Evolutionary conservation across 2,329 filamentous ascomycete species (phyloP).

Genomic region (Penicillium nordicum): DNA sequence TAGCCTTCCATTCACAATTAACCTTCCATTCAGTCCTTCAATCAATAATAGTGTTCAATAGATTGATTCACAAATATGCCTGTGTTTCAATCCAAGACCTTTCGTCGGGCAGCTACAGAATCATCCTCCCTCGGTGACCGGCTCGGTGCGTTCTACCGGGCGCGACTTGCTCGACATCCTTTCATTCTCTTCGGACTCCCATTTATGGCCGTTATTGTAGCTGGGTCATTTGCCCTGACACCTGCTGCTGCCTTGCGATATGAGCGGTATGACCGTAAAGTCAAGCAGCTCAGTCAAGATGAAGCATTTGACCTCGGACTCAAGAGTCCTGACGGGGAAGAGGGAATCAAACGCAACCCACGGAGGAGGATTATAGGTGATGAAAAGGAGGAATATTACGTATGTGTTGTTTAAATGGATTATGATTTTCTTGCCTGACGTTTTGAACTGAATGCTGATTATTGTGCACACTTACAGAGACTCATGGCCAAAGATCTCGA

Average conservation of each 20-base stretch:
- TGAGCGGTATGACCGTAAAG: conserved; percentile 86
- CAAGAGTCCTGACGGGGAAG: conserved; percentile 65
- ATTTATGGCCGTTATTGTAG: conserved; percentile 85
- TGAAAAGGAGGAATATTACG: conserved; percentile 49
- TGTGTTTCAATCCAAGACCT: conserved; percentile 67
- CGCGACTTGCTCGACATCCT: conserved; percentile 70
- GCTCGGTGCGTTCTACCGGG: conserved; percentile 73
- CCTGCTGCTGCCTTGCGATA: conserved; percentile 92
- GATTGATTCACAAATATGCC: conserved; percentile 47
- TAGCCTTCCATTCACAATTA: background rate
- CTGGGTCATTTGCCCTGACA: conserved; percentile 88
- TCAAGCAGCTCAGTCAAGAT: conserved; percentile 77
- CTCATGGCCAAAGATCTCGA: conserved; percentile 87
- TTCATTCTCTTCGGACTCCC: conserved; percentile 93
- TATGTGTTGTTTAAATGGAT: conserved; percentile 20
- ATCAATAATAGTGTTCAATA: background rate
- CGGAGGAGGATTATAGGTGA: conserved; percentile 42
- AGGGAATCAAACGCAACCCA: conserved; percentile 63
- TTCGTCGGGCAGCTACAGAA: conserved; percentile 54
- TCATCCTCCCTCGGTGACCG: conserved; percentile 59
- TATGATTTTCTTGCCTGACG: background rate
- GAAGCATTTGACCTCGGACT: conserved; percentile 77
- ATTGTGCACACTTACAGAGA: conserved; percentile 50
- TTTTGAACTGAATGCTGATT: conserved; percentile 13
- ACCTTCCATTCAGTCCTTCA: background rate